phyloP scores from a whole-genome alignment of 495 filamentous ascomycete genomes.

The Lophiotrema nucula region DNA sequence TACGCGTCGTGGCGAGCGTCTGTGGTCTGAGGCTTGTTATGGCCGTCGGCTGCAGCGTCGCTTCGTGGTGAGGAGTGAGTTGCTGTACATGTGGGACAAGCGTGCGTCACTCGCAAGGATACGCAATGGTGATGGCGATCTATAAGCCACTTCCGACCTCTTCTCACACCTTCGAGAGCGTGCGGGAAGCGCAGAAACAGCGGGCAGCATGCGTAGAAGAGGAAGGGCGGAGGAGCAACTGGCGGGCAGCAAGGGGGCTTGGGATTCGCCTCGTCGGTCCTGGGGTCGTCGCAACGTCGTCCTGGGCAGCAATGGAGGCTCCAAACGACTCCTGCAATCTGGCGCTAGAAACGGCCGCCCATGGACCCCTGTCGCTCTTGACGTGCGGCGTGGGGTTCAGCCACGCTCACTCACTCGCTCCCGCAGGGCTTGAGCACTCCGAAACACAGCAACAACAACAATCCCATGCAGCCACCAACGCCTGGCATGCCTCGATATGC shows the following conservation, averaged over 20 bases:
- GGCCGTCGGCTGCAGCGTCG: background rate
- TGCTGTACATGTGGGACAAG: conserved; percentile 25
- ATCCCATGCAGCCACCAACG: conserved; percentile 11
- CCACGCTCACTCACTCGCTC: conserved; percentile 17
- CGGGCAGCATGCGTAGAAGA: background rate
- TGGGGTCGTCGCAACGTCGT: conserved; percentile 16
- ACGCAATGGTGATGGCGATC: background rate
- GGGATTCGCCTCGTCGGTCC: background rate
- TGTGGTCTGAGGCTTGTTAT: background rate
- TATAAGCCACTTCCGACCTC: conserved; percentile 3
- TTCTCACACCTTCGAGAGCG: conserved; percentile 8
- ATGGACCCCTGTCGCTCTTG: too few relatives aligned
- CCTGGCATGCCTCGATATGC: conserved; percentile 33
- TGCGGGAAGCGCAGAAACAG: background rate
- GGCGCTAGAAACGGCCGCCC: conserved; percentile 2
- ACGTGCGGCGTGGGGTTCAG: conserved; percentile 1
- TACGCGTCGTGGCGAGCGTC: background rate
- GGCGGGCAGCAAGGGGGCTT: conserved; percentile 18
- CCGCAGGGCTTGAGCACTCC: background rate
- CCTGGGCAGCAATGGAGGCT: background rate
- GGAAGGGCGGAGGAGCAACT: conserved; percentile 2
- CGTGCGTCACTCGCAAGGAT: conserved; percentile 22
- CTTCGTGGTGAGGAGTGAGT: background rate
- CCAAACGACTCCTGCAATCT: conserved; percentile 15
- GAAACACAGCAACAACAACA: background rate